A percentile compares a stretch with the other conserved stretches of the same genome.
Conservation (phyloP, 176 grass and related monocot species). For the Puya raimondii region DNA sequence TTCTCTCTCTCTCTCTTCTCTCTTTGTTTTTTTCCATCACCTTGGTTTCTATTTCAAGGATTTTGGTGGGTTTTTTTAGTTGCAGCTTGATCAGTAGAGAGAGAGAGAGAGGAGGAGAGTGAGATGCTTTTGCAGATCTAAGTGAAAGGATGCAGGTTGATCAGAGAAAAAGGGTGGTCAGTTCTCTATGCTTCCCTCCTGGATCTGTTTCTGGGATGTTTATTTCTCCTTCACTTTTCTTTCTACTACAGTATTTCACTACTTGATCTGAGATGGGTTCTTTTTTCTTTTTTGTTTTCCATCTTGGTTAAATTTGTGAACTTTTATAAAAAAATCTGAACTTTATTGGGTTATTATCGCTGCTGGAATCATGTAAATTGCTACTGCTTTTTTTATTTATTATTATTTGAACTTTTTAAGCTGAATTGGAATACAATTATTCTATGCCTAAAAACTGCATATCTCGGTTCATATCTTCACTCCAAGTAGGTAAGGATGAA, state of each 20-base stretch:
- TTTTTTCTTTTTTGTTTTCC: not conserved
- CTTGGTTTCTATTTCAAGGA: no score
- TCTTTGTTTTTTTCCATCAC: no score
- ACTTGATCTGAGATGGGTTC: not conserved
- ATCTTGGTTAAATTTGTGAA: not conserved
- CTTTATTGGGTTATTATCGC: no score
- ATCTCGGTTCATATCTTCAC: no score
- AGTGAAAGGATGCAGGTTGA: slow-evolving; percentile 31
- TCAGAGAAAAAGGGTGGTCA: slow-evolving; percentile 43
- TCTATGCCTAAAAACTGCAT: no score
- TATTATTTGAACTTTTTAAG: no score
- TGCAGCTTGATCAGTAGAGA: not conserved
- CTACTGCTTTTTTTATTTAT: no score
- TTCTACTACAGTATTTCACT: not conserved
- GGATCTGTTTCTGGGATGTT: not conserved
- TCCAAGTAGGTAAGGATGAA: no score
- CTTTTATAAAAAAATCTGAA: not conserved
- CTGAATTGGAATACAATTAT: no score
- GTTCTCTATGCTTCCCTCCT: not conserved
- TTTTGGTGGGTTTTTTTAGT: no score
- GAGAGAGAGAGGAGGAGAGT: not conserved
- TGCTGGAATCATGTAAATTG: no score
- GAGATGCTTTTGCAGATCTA: not conserved
- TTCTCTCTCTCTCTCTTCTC: no score
- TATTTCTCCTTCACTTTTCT: not conserved